Base-by-base conservation (phyloP, 2,329 filamentous ascomycete genomes). In the Colletotrichum truncatum region DNA sequence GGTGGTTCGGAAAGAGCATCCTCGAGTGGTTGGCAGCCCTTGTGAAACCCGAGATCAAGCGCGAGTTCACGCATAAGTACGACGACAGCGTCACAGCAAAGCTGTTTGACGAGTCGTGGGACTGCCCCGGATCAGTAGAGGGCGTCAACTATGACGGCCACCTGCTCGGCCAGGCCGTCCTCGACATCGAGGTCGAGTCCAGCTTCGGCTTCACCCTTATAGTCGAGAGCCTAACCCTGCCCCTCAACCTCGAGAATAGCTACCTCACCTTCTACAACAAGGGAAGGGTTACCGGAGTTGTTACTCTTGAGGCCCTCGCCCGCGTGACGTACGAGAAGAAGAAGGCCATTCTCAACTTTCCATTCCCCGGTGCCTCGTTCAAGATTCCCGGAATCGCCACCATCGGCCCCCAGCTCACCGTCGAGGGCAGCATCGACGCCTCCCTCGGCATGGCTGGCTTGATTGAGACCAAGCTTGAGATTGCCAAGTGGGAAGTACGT, bases 1-100 rank as follows among this genome's bases (percentile, higher is more conserved):
- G 76, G 2, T 80, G 76, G 77, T 79, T 78, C 34, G 75, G 75
- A 7, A 41, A 67, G 16, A 69, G 67, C 55, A 60, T 75, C 28
- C 34, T 79, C 36, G 69, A 71, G 41, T 79, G 72, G 78, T 71
- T 74, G 51, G 70, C 18, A 61, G 68, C 43, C 28, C 66, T 72
- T 9, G 51, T 74, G 16, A 69, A 67, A 8, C 55, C 66, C 28
- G 68, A 68, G 32, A 72, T 77, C 41, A 73, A 71, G 65, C 63
- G 68, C 6, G 66, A 72, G 11, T 72, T 73, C 43, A 67, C 69
- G 5, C 71, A 72, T 56, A 59, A 63, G 18, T 70, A 72, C 41
- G 57, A 70, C 16, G 70, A 74, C 25, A 68, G 49, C 8, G 53
- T 75, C 25, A 68, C 68, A 1, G 69, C 67, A 18, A 75, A 70